These are phyloP conservation scores for Prunella vulgaris DNA, from an alignment of 257 asterid species.

Conservation along the genomic window DNA sequence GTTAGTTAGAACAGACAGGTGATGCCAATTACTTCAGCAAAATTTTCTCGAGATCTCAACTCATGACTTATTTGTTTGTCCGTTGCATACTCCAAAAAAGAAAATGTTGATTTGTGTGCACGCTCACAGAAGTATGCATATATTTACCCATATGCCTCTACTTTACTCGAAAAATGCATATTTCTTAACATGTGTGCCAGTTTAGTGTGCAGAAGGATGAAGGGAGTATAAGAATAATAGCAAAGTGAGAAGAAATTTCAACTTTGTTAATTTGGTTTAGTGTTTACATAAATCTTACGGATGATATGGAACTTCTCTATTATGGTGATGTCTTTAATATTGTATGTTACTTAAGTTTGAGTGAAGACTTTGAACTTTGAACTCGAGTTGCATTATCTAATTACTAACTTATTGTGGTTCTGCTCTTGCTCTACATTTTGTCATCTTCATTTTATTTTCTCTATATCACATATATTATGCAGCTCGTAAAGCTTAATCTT, in stretches of 20 bases:
- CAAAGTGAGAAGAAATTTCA: neutral
- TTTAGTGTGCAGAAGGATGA: no score
- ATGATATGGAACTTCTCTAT: neutral
- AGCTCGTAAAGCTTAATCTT: constrained; percentile 83
- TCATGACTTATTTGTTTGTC: no score
- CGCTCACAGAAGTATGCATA: no score
- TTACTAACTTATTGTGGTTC: neutral
- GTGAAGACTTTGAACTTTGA: constrained; percentile 1
- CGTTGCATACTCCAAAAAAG: no score
- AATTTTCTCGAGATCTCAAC: neutral
- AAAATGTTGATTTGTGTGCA: no score
- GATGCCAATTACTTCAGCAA: neutral
- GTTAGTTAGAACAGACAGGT: neutral
- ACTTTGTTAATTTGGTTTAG: neutral
- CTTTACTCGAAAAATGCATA: no score
- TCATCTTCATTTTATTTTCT: constrained; percentile 1
- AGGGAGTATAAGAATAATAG: neutral
- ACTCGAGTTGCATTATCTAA: neutral
- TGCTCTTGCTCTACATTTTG: neutral
- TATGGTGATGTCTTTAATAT: neutral
- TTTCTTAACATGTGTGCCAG: no score
- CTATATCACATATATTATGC: constrained; percentile 22
- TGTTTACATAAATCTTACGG: neutral
- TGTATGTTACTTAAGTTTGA: neutral
- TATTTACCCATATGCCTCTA: no score